These are phyloP conservation scores for Scenedesmus sp. DNA, from an alignment of 163 green algal genomes.

Conservation along the genomic window DNA sequence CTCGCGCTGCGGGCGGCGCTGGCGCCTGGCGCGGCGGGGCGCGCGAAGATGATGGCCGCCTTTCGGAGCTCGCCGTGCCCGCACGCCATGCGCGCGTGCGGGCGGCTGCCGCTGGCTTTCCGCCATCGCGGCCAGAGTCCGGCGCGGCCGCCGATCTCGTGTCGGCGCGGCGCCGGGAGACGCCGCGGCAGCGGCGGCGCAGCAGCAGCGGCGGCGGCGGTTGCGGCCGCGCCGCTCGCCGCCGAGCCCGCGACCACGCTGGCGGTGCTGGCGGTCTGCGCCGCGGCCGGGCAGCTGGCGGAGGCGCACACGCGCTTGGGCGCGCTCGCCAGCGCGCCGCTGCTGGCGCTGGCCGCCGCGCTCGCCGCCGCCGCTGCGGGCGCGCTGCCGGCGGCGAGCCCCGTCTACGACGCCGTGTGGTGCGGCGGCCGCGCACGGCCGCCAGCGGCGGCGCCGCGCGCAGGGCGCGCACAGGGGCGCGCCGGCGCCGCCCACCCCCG, in stretches of 20 bases:
- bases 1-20: neutral
- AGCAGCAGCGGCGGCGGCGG: neutral
- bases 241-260: slow-evolving; percentile 17
- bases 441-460: no score
- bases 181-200: neutral
- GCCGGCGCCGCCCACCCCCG: no score
- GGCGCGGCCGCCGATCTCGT: no score
- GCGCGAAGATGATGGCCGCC: no score
- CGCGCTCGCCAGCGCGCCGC: slow-evolving; percentile 48
- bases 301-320: slow-evolving; percentile 51
- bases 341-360: slow-evolving; percentile 56
- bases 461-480: no score
- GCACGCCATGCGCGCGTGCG: no score
- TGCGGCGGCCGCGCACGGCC: no score
- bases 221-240: neutral
- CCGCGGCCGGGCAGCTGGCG: slow-evolving; percentile 10
- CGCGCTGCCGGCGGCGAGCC: slow-evolving; percentile 44
- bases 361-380: slow-evolving; percentile 40
- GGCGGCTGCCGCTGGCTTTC: no score
- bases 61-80: no score
- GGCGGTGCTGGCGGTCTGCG: slow-evolving; percentile 20
- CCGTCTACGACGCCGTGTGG: slow-evolving; percentile 60
- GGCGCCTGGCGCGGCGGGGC: neutral
- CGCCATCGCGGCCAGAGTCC: no score
- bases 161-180: no score